Base-by-base conservation (phyloP, 23 red algal species). In the Cyanidiococcus yangmingshanensis region DNA sequence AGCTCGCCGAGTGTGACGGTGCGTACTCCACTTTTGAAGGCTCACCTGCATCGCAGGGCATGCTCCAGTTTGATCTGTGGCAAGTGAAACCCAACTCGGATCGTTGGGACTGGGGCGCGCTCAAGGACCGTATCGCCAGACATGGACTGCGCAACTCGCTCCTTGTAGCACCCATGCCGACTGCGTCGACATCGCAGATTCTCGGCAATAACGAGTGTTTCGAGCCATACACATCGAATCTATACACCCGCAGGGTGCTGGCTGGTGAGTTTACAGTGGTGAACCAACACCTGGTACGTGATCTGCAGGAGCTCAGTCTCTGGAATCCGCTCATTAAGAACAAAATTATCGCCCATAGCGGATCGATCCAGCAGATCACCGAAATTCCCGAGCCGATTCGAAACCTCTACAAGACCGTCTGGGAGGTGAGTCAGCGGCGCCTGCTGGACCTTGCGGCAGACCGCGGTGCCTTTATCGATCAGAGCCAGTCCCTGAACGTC, bases 141-240 rank as follows among this genome's bases (percentile, higher is more conserved):
- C 50, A 68, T 74, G 93, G 93, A 68, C 80, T 97, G 21, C 84
- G 93, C 34, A 97, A 97, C 75, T 97, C 93, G 40, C 76, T 97
- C 39, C 84, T 97, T 40, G 80, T 97, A 24, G 93, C 93, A 2
- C 93, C 93, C 0, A 97, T 97, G 93, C 93, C 93, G 30, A 97
- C 93, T 15, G 93, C 93, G 30, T 97, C 93, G 2, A 97, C 93
- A 37, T 90, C 87, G 18, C 93, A 97, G 86, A 97, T 97, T 74
- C 80, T 97, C 41, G 93, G 93, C 39, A 97, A 97, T 79, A 97
- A 97, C 68, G 93, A 97, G 79, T 90, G 87, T 79, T 97, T 90
- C 50, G 93, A 97, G 80, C 87, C 93, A 15, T 97, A 90, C 79
- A 97, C 93, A 0, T 88, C 83, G 37, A 97, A 97, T 68, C 59